Evolutionary conservation across 768 basidiomycete genomes (phyloP), one percentile per base, ranked within the genome.

Genomic region (Podaxis mareebaensis): DNA sequence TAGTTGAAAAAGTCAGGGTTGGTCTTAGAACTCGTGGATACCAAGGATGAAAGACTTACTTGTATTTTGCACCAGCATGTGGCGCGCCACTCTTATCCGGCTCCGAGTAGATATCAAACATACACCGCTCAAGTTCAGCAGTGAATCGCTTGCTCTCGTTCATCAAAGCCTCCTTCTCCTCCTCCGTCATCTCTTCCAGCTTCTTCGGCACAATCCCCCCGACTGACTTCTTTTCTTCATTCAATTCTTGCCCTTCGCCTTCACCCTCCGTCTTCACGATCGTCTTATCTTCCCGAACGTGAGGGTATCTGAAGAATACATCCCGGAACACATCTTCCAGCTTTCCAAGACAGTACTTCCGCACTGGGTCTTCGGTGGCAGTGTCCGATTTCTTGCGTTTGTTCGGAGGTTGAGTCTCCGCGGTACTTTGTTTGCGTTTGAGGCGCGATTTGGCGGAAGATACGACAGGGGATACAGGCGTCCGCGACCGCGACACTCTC

Each of bases 331-430:
- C 76, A 53, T 90, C 89, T 68, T 86, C 83, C 67, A 93, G 75
- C 74, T 93, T 93, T 13, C 83, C 82, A 54, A 91, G 78, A 73
- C 93, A 95, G 67, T 93, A 94, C 71, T 88, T 92, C 65, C 93
- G 82, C 0, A 85, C 81, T 8, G 90, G 85, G 68, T 95, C 92
- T n/a, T 88, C 88, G 5, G 77, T 73, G 0, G 79, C 74, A 12
- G 77, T 75, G 42, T 73, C 72, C 5, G 59, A 44, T 53, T 56
- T 68, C 42, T 65, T 60, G 28, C 64, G 63, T 38, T 70, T 70
- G 6, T 68, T 65, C 22, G 71, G 69, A 13, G 71, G 49, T 7
- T 73, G 72, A 3, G 60, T 52, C 12, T 65, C 63, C 10, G 76
- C 71, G 2, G 71, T 68, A n/a, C 75, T 74, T 11, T 75, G 79